A percentile compares a stretch with the other conserved stretches of the same genome.
phyloP scores from a whole-genome alignment of 495 filamentous ascomycete species.

The Hapsidospora chrysogenum region DNA sequence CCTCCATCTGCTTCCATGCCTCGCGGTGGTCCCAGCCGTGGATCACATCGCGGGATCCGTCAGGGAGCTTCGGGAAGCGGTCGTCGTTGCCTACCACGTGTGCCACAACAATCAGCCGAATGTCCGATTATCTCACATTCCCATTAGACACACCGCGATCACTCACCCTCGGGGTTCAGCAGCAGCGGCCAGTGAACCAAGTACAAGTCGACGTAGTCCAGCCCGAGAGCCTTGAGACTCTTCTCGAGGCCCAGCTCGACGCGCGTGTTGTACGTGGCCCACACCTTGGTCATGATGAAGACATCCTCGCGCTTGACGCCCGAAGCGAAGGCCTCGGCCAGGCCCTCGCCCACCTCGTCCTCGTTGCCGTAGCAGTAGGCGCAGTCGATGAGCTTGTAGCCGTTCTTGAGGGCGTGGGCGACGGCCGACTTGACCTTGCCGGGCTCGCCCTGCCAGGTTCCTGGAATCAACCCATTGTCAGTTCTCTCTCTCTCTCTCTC shows the following conservation, averaged over 20 bases:
- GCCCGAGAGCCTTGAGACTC: conserved; percentile 50
- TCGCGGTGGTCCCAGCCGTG: conserved; percentile 46
- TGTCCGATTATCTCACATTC: background rate
- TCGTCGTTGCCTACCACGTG: conserved; percentile 51
- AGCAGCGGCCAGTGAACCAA: conserved; percentile 70
- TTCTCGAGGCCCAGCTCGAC: conserved; percentile 52
- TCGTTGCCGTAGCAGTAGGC: conserved; percentile 45
- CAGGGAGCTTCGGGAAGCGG: conserved; percentile 53
- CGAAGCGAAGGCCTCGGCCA: conserved; percentile 44
- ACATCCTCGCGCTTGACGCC: conserved; percentile 62
- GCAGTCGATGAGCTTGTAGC: conserved; percentile 48
- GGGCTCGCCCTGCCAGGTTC: conserved; percentile 59
- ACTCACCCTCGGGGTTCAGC: conserved; percentile 56
- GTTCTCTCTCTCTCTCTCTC: no score
- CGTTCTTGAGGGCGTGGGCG: conserved; percentile 36
- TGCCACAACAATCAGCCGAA: background rate
- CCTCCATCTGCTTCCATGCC: conserved; percentile 73
- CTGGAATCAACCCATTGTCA: conserved; percentile 14
- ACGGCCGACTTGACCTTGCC: conserved; percentile 42
- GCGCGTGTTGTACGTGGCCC: conserved; percentile 59
- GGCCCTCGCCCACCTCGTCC: conserved; percentile 35
- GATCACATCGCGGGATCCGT: conserved; percentile 54
- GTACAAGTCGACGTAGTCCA: conserved; percentile 74
- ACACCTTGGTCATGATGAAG: conserved; percentile 73
- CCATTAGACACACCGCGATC: conserved; percentile 3